Evolutionary conservation across 345 rosid species (phyloP).

Genomic region (Draba incana): DNA sequence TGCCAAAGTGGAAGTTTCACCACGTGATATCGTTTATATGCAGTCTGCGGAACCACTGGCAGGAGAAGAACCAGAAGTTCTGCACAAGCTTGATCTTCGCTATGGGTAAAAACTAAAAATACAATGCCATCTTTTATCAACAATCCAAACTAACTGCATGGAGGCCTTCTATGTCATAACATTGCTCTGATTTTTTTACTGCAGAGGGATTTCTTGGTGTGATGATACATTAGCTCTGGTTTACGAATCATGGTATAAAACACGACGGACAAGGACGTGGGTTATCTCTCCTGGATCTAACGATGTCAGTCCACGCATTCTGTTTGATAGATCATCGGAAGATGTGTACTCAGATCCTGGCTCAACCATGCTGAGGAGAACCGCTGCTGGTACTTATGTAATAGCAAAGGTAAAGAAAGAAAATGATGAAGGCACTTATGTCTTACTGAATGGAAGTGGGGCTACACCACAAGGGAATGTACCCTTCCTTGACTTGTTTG

Average conservation of each 20-base stretch:
- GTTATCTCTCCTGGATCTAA: constrained; percentile 76
- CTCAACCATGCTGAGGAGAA: constrained; percentile 92
- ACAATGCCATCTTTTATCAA: constrained; percentile 16
- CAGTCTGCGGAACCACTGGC: constrained; percentile 77
- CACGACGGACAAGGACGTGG: constrained; percentile 90
- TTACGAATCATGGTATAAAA: constrained; percentile 97
- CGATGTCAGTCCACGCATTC: constrained; percentile 68
- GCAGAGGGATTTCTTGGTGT: constrained; percentile 95
- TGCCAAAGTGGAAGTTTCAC: constrained; percentile 92
- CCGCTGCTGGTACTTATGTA: constrained; percentile 71
- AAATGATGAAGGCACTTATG: constrained; percentile 60
- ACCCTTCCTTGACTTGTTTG: constrained; percentile 97
- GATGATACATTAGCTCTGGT: constrained; percentile 90
- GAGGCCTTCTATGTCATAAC: background rate
- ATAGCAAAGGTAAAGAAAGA: constrained; percentile 87
- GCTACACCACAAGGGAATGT: constrained; percentile 97
- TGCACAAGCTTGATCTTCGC: constrained; percentile 96
- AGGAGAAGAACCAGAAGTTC: constrained; percentile 74
- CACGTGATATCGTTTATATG: constrained; percentile 84
- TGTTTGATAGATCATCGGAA: constrained; percentile 97
- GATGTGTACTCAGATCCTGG: constrained; percentile 99
- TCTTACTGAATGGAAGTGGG: constrained; percentile 89
- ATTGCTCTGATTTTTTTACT: constrained; percentile 14
- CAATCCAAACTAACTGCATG: constrained; percentile 15
- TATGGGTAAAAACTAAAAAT: constrained; percentile 64